Evolutionary conservation across 2,329 filamentous ascomycete species (phyloP), one percentile per base, ranked within the genome.

Genomic region (Penicillium glabrum): DNA sequence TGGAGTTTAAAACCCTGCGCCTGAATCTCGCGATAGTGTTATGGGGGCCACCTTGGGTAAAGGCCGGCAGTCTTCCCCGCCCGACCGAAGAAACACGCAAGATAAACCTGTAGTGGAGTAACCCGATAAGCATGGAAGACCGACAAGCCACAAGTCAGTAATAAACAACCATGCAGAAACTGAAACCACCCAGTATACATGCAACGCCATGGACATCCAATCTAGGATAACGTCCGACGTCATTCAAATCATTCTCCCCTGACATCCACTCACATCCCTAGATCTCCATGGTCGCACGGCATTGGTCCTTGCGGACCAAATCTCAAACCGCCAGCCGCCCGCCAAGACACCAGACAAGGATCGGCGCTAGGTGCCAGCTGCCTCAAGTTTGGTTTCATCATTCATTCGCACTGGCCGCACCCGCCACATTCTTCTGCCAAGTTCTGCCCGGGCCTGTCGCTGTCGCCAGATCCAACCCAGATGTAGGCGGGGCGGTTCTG

Each of bases 261-360:
- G 43, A 19, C 35, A 39, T 39, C 35, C 35, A 39, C 29, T 21
- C 14, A 16, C 19, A 33, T 48, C 46, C 46, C 33, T 46, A 14
- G 27, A 41, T 54, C 55, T 46, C 61, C 58, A 59, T 58, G 21
- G 23, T 7, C 53, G 33, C 13, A 16, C 13, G 19, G 31, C n/a
- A 62, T 61, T 64, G 58, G 63, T 39, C 44, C 48, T n/a, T n/a
- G n/a, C n/a, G 61, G 57, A n/a, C 45, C 27, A 46, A 24, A 48
- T 60, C 58, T 64, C 58, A 63, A 63, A 62, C 63, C 45, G 5
- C 54, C 55, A 57, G 51, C 53, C 55, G 49, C n/a, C 33, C 29
- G 47, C 47, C 47, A 50, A 50, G 47, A 11, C 23, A 29, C 37
- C 33, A 49, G 52, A 49, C 37, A 31, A 56, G 47, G 61, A 63